Evolutionary conservation across 352 stramenopile species (phyloP).

Genomic region (Phytopythium aichiense): DNA sequence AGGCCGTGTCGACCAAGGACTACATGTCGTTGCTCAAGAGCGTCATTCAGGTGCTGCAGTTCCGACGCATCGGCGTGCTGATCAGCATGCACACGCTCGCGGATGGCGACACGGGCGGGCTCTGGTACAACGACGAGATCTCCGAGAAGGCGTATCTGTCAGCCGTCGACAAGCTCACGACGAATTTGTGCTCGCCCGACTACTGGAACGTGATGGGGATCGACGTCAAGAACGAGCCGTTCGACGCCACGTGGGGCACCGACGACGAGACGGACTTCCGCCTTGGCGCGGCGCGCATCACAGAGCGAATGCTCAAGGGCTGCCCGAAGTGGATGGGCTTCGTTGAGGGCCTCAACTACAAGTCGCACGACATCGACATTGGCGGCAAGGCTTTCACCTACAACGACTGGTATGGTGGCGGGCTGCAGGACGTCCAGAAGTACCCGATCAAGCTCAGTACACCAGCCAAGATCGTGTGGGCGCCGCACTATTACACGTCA

Average conservation of each 20-base stretch:
- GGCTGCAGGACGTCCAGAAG: slow-evolving; percentile 20
- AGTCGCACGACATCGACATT: slow-evolving; percentile 19
- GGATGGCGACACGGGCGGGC: slow-evolving; percentile 19
- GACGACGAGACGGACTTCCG: slow-evolving; percentile 19
- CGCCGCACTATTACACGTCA: slow-evolving; percentile 34
- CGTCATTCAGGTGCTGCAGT: slow-evolving; percentile 24
- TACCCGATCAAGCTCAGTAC: slow-evolving; percentile 12
- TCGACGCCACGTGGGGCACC: slow-evolving; percentile 25
- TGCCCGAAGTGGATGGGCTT: slow-evolving; percentile 33
- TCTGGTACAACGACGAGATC: slow-evolving; percentile 38
- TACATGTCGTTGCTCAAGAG: slow-evolving; percentile 30
- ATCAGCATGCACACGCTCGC: slow-evolving; percentile 44
- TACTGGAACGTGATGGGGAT: slow-evolving; percentile 41
- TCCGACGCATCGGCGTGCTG: slow-evolving; percentile 30
- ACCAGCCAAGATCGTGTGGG: slow-evolving; percentile 28
- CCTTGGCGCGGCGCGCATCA: slow-evolving; percentile 16
- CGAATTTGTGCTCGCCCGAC: slow-evolving; percentile 35
- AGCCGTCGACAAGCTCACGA: slow-evolving; percentile 40
- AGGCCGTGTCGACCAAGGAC: slow-evolving; percentile 20
- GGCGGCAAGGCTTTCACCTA: slow-evolving; percentile 25
- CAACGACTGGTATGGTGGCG: slow-evolving; percentile 36
- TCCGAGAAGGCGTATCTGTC: slow-evolving; percentile 33
- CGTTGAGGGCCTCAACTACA: slow-evolving; percentile 30
- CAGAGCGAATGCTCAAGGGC: slow-evolving; percentile 24
- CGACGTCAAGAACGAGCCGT: slow-evolving; percentile 41